These are phyloP conservation scores for Phytopythium vexans DNA, from an alignment of 352 stramenopile species.

Conservation along the genomic window DNA sequence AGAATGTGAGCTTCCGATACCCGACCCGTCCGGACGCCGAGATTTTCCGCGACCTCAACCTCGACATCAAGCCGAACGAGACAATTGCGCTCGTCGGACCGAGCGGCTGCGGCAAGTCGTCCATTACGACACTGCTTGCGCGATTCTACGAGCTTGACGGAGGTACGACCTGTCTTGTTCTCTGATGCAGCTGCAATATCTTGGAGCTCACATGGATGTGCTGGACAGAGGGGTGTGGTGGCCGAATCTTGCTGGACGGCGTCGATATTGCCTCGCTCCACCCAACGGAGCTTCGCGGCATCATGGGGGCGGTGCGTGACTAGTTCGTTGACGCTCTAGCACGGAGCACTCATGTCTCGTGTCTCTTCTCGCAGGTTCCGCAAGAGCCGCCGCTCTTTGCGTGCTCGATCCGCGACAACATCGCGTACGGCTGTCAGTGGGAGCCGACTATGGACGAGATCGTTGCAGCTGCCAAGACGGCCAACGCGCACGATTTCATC, in stretches of 20 bases:
- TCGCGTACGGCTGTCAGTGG: constrained; percentile 61
- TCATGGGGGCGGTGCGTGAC: constrained; percentile 54
- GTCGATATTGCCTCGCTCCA: constrained; percentile 54
- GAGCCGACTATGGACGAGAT: constrained; percentile 55
- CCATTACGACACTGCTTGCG: constrained; percentile 63
- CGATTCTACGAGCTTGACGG: constrained; percentile 73
- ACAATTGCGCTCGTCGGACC: constrained; percentile 72
- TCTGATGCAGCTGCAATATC: constrained; percentile 5
- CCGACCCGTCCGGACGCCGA: constrained; percentile 51
- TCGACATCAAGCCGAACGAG: constrained; percentile 63
- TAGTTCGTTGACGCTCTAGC: not conserved
- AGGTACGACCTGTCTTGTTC: constrained; percentile 10
- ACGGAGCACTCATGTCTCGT: constrained; percentile 19
- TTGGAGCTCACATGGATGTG: constrained; percentile 8
- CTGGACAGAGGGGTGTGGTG: constrained; percentile 26
- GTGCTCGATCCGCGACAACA: constrained; percentile 74
- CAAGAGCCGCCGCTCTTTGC: constrained; percentile 76
- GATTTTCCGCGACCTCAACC: constrained; percentile 46
- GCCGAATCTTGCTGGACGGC: constrained; percentile 57
- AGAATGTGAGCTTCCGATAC: constrained; percentile 81
- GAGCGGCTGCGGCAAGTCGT: constrained; percentile 73
- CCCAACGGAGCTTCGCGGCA: constrained; percentile 41
- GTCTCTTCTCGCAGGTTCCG: constrained; percentile 19
- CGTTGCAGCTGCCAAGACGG: constrained; percentile 55
- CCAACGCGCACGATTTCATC: constrained; percentile 81